These are phyloP conservation scores for Aegilops tauschii DNA, from an alignment of 176 grass and related monocot species.

Conservation along the genomic window DNA sequence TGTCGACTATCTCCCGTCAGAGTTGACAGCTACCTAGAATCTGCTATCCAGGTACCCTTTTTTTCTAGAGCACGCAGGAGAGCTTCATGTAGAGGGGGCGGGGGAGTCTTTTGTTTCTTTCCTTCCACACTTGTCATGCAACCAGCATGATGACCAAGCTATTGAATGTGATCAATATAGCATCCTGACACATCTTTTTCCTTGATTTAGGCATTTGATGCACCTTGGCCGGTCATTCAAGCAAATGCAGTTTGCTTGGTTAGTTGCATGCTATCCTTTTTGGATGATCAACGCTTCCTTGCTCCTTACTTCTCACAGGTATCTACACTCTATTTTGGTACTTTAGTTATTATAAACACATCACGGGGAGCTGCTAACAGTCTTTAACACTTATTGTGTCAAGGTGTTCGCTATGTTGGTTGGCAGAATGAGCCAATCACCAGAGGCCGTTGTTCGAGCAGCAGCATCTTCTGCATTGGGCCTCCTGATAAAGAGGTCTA, in stretches of 20 bases:
- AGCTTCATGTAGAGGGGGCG: not conserved
- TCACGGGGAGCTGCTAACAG: not conserved
- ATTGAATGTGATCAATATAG: slow-evolving; percentile 16
- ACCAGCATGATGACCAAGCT: not conserved
- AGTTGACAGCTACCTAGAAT: slow-evolving; percentile 90
- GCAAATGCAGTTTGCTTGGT: slow-evolving; percentile 95
- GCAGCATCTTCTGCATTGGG: slow-evolving; percentile 78
- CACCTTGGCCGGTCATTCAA: slow-evolving; percentile 89
- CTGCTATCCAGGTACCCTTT: slow-evolving; percentile 80
- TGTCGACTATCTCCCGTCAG: slow-evolving; percentile 67
- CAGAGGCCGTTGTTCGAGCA: slow-evolving; percentile 73
- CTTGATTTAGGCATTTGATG: slow-evolving; percentile 83
- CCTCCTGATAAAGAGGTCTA: slow-evolving; percentile 76
- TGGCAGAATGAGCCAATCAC: slow-evolving; percentile 68
- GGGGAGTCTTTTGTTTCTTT: not conserved
- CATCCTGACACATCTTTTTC: slow-evolving; percentile 15
- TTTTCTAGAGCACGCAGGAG: not conserved
- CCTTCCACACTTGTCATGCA: not conserved
- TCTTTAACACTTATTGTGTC: slow-evolving; percentile 26
- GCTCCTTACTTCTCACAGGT: slow-evolving; percentile 97
- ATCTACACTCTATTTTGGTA: slow-evolving; percentile 22
- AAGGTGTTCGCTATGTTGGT: slow-evolving; percentile 85
- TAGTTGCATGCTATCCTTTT: slow-evolving; percentile 76
- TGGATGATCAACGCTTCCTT: slow-evolving; percentile 81
- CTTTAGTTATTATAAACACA: slow-evolving; percentile 13